These are phyloP conservation scores for Cladochytrium replicatum DNA, from an alignment of 192 early-diverging fungal genomes.

Conservation along the genomic window DNA sequence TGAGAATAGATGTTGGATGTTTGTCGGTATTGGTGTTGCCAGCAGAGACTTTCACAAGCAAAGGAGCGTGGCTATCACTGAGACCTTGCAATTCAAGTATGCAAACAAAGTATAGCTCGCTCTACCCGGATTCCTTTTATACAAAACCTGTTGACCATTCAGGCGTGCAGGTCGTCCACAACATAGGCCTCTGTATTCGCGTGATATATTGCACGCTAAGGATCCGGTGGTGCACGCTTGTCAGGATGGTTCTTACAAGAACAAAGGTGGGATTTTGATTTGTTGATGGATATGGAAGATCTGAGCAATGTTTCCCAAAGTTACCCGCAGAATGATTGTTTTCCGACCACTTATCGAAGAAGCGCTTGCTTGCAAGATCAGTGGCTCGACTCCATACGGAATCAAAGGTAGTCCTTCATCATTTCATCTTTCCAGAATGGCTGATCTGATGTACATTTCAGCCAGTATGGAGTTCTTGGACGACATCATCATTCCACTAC, in stretches of 20 bases:
- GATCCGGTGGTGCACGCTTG: conserved; percentile 79
- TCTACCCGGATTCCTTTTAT: not conserved
- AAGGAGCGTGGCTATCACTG: conserved; percentile 65
- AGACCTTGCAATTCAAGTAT: conserved; percentile 86
- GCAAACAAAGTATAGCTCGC: conserved; percentile 67
- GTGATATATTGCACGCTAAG: conserved; percentile 71
- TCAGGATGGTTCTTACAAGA: conserved; percentile 66
- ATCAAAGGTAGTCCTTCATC: conserved; percentile 44
- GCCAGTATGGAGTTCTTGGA: conserved; percentile 85
- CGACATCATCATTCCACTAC: conserved; percentile 71
- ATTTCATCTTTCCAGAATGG: not conserved
- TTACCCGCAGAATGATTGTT: conserved; percentile 73
- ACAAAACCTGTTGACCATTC: not conserved
- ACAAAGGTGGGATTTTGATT: conserved; percentile 46
- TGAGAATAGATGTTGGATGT: conserved; percentile 85
- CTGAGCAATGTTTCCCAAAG: conserved; percentile 17
- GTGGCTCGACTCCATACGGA: conserved; percentile 57
- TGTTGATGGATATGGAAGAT: too few relatives aligned
- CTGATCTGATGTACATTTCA: too few relatives aligned
- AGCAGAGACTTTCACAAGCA: conserved; percentile 64
- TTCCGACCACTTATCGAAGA: conserved; percentile 89
- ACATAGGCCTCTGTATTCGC: conserved; percentile 83
- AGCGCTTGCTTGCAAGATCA: conserved; percentile 68
- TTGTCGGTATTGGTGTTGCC: conserved; percentile 73
- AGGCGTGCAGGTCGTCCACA: conserved; percentile 57